Evolutionary conservation across 2,329 filamentous ascomycete species (phyloP), one percentile per base, ranked within the genome.

Genomic region (Fusarium fracticaudum): DNA sequence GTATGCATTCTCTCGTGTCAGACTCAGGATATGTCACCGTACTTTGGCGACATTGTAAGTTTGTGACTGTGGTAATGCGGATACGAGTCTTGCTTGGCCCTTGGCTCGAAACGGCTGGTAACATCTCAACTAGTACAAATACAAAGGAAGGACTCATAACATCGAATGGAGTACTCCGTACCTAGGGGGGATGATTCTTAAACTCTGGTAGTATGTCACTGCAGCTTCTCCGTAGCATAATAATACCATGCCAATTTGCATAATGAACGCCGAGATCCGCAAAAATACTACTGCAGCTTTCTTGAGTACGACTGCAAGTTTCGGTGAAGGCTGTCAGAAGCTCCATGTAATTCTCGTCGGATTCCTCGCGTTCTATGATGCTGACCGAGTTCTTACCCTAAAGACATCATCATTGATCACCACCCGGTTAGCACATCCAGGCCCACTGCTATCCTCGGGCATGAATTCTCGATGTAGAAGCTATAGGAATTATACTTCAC

Each of bases 381-480:
- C 15, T 51, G 22, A 37, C 43, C 61, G 14, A 67, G 24, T 5
- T 9, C 22, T 33, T 68, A 68, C 64, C 64, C 66, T 68, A 54
- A 15, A 68, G 24, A 29, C 13, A 33, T 17, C 18, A 48, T n/a
- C 6, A 31, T 51, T 9, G 18, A 44, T 20, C 33, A 22, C 11
- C 18, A 26, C 17, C 22, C 20, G 10, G n/a, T 26, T 17, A 13
- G 31, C 31, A 59, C 14, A 13, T 35, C 13, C 9, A 35, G n/a
- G 40, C 33, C 11, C 10, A 47, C 33, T 60, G 26, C 18, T 15
- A 45, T 45, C 33, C 38, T 26, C 55, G 47, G 66, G 29, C 54
- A 63, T 26, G 24, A n/a, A 29, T 24, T 20, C 66, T 68, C 40
- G 53, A 68, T 41, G 18, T 24, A 58, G 64, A 63, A 68, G 55